Evolutionary conservation across 352 stramenopile species (phyloP).

Genomic region (Peronospora belbahrii): DNA sequence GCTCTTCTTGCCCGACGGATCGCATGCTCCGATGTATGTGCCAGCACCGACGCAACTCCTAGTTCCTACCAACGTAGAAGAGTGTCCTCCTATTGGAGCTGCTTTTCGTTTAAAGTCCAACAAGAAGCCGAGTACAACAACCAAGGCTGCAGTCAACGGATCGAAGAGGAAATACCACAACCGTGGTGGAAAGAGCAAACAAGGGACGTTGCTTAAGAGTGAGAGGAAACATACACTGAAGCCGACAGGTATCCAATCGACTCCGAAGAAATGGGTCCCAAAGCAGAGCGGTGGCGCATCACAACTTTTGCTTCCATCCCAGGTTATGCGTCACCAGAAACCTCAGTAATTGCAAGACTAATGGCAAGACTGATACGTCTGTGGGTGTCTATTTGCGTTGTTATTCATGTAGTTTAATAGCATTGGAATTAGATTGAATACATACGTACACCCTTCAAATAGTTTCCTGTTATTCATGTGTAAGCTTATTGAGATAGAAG

Average conservation of each 20-base stretch:
- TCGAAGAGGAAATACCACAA: slow-evolving; percentile 17
- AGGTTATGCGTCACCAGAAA: slow-evolving; percentile 45
- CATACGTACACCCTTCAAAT: too few relatives aligned
- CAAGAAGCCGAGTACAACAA: slow-evolving; percentile 9
- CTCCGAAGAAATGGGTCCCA: slow-evolving; percentile 28
- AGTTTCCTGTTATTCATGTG: too few relatives aligned
- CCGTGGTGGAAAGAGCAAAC: slow-evolving; percentile 14
- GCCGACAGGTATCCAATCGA: slow-evolving; percentile 1
- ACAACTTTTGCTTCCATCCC: slow-evolving; percentile 38
- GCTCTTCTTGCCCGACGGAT: slow-evolving; percentile 28
- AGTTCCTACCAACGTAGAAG: slow-evolving; percentile 16
- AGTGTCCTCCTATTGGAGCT: slow-evolving; percentile 27
- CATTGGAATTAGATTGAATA: too few relatives aligned
- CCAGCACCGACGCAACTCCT: slow-evolving; percentile 7
- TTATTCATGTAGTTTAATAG: too few relatives aligned
- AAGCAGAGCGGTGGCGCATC: slow-evolving; percentile 20
- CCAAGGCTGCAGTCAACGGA: neutral
- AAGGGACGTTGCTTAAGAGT: slow-evolving; percentile 4
- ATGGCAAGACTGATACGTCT: too few relatives aligned
- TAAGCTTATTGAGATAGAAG: too few relatives aligned
- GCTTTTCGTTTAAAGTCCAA: slow-evolving; percentile 6
- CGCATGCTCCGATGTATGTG: slow-evolving; percentile 26
- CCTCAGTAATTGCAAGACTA: slow-evolving; percentile 17
- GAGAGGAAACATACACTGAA: slow-evolving; percentile 1
- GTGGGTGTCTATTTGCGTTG: too few relatives aligned